Evolutionary conservation across 371 early-diverging fungal species (phyloP), one percentile per base, ranked within the genome.

Genomic region (Apophysomyces sp.): DNA sequence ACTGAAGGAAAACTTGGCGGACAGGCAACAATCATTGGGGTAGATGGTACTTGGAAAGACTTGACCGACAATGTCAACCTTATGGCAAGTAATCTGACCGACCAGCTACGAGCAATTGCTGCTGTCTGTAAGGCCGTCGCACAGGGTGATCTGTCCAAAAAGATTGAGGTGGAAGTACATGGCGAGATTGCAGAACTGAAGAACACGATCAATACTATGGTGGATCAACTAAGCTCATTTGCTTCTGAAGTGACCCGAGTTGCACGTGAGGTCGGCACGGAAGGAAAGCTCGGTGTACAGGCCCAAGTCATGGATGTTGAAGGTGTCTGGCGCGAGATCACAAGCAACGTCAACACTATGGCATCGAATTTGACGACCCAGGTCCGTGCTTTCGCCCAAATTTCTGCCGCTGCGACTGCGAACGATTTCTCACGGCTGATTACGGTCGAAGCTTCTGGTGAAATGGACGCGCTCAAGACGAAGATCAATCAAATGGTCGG

Each of bases 401-500:
- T 86, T 52, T 83, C 84, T 16, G 81, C 82, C 8, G 83, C 86
- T 12, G 86, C 86, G 5, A 82, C 88, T 2, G 84, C 77, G n/a
- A 88, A 87, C 18, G 87, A 89, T 66, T 88, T 84, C 53, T 83
- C 85, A 8, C 76, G 77, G 15, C 71, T 86, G 63, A 89, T 90
- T 58, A 90, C 88, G 1, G 84, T 89, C 4, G 86, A 88, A 61
- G 89, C 89, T 0, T 83, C 84, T 27, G 89, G 89, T 58, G 89
- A 90, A 75, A 89, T 89, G 89, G 89, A 89, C 37, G 83, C 89
- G 27, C 78, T 91, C 56, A 90, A 91, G 68, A 86, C 88, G 30
- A 89, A 89, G 75, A 89, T 91, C 61, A 89, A 91, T 68, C 83
- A 89, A 58, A 90, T 91, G 89, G 73, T 90, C 4, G 74, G 71